Evolutionary conservation across 1,139 yeast species (phyloP).

Genomic region (Geotrichum cucujoidarum): DNA sequence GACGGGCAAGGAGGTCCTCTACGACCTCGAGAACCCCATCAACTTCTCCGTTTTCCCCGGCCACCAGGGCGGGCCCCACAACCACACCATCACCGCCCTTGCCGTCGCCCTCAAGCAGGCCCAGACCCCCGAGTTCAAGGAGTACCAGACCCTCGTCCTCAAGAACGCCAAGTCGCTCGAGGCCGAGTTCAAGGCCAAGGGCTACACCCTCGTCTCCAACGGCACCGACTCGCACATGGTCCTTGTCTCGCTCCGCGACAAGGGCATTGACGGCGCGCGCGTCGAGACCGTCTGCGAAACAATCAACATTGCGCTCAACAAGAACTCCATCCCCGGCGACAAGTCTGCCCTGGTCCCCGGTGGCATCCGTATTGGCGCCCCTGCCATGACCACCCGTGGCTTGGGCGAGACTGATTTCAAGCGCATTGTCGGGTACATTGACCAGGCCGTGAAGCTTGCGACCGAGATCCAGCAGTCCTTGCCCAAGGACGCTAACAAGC

Average conservation of each 20-base stretch:
- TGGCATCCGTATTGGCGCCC: constrained; percentile 94
- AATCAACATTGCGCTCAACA: constrained; percentile 89
- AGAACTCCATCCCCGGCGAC: constrained; percentile 95
- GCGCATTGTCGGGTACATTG: constrained; percentile 72
- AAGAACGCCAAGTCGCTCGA: constrained; percentile 78
- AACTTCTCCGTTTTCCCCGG: constrained; percentile 98
- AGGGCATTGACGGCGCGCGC: constrained; percentile 92
- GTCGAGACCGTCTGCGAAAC: constrained; percentile 87
- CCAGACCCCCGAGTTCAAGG: constrained; percentile 73
- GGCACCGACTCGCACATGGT: constrained; percentile 96
- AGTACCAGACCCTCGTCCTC: constrained; percentile 78
- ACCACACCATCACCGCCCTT: constrained; percentile 92
- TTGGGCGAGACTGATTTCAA: constrained; percentile 73
- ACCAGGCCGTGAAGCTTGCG: constrained; percentile 75
- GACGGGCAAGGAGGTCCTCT: constrained; percentile 80
- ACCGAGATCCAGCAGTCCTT: constrained; percentile 65
- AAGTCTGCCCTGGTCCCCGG: constrained; percentile 92
- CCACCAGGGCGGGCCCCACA: constrained; percentile 98
- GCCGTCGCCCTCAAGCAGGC: constrained; percentile 95
- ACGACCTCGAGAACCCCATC: constrained; percentile 83
- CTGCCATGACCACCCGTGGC: constrained; percentile 98
- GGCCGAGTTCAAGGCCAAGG: constrained; percentile 56
- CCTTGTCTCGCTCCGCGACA: constrained; percentile 75
- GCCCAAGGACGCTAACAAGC: constrained; percentile 82
- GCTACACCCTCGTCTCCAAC: constrained; percentile 76